phyloP scores from a whole-genome alignment of 305 asterid species.

The Fraxinus sp. region DNA sequence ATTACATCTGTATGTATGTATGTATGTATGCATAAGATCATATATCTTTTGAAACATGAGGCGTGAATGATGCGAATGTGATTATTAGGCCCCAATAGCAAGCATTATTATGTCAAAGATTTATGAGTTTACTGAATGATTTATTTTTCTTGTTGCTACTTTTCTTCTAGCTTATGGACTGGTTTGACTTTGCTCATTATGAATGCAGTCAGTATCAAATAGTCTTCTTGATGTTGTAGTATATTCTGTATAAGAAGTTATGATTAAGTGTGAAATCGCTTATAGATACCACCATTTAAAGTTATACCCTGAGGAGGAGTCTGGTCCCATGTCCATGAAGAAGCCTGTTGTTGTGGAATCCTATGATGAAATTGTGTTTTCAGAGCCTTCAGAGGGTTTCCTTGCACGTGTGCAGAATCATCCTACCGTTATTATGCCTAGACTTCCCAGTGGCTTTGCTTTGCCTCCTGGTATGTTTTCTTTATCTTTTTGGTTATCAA shows the following conservation, averaged over 20 bases:
- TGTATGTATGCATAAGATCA: not conserved
- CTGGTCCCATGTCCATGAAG: constrained; percentile 73
- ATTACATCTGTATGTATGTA: not conserved
- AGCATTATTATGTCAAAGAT: not conserved
- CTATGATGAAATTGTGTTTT: constrained; percentile 47
- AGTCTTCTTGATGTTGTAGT: constrained; percentile 1
- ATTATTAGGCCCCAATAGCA: not conserved
- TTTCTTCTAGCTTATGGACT: not conserved
- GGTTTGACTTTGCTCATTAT: not conserved
- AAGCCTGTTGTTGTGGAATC: constrained; percentile 80
- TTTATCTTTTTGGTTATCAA: constrained; percentile 13
- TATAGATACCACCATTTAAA: constrained; percentile 83
- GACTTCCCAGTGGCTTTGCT: constrained; percentile 56
- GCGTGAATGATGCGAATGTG: not conserved
- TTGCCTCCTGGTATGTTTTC: constrained; percentile 64
- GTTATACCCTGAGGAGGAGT: constrained; percentile 84
- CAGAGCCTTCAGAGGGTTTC: constrained; percentile 59
- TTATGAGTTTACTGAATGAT: not conserved
- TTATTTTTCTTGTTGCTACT: not conserved
- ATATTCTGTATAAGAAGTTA: constrained; percentile 7
- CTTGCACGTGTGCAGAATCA: constrained; percentile 75
- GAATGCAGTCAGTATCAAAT: constrained; percentile 12
- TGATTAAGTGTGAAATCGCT: not conserved
- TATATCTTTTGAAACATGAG: not conserved
- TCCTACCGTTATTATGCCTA: constrained; percentile 72